Evolutionary conservation across 1,284 basidiomycete genomes (phyloP).

Genomic region (Leccinum colubrinum): DNA sequence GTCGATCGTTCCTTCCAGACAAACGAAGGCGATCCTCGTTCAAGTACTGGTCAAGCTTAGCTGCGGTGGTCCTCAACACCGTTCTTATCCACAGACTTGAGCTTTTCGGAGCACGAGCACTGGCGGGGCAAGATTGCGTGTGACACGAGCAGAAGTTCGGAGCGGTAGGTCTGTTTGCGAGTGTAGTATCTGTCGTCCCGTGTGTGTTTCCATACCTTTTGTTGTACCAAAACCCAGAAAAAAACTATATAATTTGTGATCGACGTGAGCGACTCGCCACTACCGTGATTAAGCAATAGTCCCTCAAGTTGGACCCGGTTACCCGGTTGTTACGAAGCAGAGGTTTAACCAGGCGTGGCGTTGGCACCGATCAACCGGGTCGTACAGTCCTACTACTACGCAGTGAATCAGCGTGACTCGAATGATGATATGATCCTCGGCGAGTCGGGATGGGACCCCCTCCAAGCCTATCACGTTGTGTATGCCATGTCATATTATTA

Average conservation of each 20-base stretch:
- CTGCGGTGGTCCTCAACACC: not conserved
- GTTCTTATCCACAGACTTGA: not conserved
- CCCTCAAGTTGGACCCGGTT: too few species aligned
- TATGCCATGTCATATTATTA: too few species aligned
- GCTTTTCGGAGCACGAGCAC: not conserved
- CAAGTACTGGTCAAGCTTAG: not conserved
- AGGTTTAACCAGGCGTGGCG: too few species aligned
- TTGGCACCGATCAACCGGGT: too few species aligned
- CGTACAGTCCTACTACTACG: too few species aligned
- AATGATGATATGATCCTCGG: too few species aligned
- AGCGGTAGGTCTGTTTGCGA: slow-evolving; percentile 10
- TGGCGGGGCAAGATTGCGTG: slow-evolving; percentile 2
- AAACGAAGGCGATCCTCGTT: not conserved
- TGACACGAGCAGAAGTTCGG: slow-evolving; percentile 14
- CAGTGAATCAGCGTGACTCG: too few species aligned
- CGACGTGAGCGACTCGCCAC: too few species aligned
- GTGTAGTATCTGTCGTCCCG: slow-evolving; percentile 7
- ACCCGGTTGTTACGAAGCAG: too few species aligned
- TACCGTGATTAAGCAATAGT: too few species aligned
- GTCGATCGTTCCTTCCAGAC: not conserved
- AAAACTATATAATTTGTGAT: slow-evolving; percentile 10
- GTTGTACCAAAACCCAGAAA: slow-evolving; percentile 18
- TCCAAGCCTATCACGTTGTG: too few species aligned
- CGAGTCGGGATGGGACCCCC: too few species aligned
- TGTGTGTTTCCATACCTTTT: slow-evolving; percentile 4